Evolutionary conservation across 805 yeast species (phyloP).

Genomic region (Diddensiella santjacobensis): DNA sequence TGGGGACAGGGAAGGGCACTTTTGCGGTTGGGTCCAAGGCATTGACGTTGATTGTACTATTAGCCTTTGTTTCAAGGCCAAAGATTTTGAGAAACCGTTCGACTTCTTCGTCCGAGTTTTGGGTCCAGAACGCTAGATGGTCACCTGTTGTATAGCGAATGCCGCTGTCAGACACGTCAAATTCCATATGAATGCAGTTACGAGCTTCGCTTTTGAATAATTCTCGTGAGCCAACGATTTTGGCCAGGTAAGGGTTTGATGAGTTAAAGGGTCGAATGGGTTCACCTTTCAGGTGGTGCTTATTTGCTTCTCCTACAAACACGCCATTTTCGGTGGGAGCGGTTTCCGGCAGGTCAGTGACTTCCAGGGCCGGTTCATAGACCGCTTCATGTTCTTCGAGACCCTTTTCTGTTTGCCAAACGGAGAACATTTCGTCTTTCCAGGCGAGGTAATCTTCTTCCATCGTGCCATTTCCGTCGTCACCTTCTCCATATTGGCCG

Average conservation of each 20-base stretch:
- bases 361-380: conserved; percentile 64
- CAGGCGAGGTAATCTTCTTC: conserved; percentile 93
- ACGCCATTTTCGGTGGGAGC: conserved; percentile 43
- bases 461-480: conserved; percentile 90
- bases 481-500: conserved; percentile 86
- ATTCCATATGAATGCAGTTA: conserved; percentile 86
- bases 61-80: conserved; percentile 50
- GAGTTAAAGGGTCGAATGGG: conserved; percentile 71
- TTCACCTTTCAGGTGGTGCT: conserved; percentile 45
- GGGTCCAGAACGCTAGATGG: conserved; percentile 93
- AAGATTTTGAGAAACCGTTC: conserved; percentile 61
- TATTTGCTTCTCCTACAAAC: conserved; percentile 79
- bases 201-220: conserved; percentile 61
- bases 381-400: conserved; percentile 75
- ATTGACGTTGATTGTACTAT: conserved; percentile 58
- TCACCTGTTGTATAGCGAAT: conserved; percentile 92
- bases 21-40: conserved; percentile 55
- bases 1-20: conserved; percentile 50
- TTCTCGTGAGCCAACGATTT: conserved; percentile 58
- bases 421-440: conserved; percentile 75
- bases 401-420: conserved; percentile 57
- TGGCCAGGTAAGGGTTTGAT: conserved; percentile 78
- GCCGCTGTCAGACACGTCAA: conserved; percentile 71
- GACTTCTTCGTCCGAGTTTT: conserved; percentile 75
- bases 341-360: conserved; percentile 25